phyloP scores from a whole-genome alignment of 345 rosid genomes.

The Eucalyptus regnans region DNA sequence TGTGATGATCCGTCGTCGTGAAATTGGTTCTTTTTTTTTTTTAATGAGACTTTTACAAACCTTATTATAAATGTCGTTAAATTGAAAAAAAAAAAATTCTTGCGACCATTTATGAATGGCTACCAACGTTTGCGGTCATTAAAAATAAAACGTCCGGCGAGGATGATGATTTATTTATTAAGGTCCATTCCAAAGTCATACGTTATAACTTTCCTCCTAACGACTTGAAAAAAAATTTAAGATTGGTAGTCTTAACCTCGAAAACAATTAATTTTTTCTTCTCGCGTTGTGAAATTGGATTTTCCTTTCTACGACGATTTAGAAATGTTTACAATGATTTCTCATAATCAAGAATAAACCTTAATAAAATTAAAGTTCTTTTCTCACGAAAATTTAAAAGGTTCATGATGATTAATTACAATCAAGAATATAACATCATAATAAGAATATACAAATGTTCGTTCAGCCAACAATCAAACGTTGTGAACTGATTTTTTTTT shows the following conservation, averaged over 20 bases:
- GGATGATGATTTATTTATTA: not conserved
- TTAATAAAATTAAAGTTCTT: not conserved
- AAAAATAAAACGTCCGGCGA: not conserved
- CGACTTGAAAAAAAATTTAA: not conserved
- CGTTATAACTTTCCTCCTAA: not conserved
- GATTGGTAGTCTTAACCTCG: not conserved
- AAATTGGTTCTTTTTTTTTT: not conserved
- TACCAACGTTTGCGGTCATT: not conserved
- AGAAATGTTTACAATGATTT: not conserved
- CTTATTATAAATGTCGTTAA: not conserved
- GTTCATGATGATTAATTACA: not conserved
- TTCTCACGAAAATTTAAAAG: accelerated
- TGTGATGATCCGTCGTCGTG: not conserved
- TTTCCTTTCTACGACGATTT: accelerated
- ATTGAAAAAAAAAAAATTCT: not conserved
- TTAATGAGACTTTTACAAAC: not conserved
- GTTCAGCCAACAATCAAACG: accelerated
- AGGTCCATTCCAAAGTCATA: not conserved
- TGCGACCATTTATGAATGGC: too few species aligned
- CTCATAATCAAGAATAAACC: not conserved
- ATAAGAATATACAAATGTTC: not conserved
- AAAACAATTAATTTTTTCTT: not conserved
- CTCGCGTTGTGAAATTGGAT: accelerated
- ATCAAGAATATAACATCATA: not conserved
- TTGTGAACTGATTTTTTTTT: too few species aligned